A percentile compares a stretch with the other conserved stretches of the same genome.
Conservation (phyloP, 805 yeast genomes). For the Lipomyces kockii region DNA sequence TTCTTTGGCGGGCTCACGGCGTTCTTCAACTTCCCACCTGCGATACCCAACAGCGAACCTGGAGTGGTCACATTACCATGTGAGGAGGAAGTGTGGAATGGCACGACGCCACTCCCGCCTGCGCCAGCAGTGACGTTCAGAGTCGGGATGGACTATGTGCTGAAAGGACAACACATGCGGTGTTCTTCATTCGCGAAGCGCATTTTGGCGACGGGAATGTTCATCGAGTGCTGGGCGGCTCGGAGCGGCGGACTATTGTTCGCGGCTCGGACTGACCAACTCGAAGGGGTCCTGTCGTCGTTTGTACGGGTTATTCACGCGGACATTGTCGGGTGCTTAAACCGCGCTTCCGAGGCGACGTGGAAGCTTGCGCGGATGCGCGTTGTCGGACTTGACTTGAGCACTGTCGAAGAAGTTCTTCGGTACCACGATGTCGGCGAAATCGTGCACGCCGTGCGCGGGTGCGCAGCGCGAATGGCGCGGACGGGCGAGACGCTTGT, state of each 20-base stretch:
- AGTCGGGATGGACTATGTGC: conserved; percentile 32
- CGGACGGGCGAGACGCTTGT: conserved; percentile 11
- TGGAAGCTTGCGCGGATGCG: conserved; percentile 29
- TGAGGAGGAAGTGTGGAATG: conserved; percentile 44
- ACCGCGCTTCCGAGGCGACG: conserved; percentile 23
- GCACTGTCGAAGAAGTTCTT: conserved; percentile 20
- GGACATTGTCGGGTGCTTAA: conserved; percentile 8
- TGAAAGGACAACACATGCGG: conserved; percentile 19
- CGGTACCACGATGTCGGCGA: conserved; percentile 31
- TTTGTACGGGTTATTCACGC: conserved; percentile 18
- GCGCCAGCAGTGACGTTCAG: conserved; percentile 30
- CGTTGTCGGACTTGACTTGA: conserved; percentile 19
- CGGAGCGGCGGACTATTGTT: conserved; percentile 17
- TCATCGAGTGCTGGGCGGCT: conserved; percentile 36
- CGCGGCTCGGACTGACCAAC: conserved; percentile 22
- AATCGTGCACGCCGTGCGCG: conserved; percentile 20
- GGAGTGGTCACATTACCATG: conserved; percentile 41
- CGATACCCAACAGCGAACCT: conserved; percentile 35
- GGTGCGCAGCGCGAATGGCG: conserved; percentile 3
- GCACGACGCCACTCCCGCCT: conserved; percentile 34
- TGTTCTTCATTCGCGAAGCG: conserved; percentile 38
- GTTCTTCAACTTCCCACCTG: conserved; percentile 41
- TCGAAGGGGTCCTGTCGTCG: conserved; percentile 21
- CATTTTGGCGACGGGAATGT: conserved; percentile 40
- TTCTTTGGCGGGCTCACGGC: conserved; percentile 42